Evolutionary conservation across 2,329 filamentous ascomycete species (phyloP).

Genomic region (Beauveria brongniartii): DNA sequence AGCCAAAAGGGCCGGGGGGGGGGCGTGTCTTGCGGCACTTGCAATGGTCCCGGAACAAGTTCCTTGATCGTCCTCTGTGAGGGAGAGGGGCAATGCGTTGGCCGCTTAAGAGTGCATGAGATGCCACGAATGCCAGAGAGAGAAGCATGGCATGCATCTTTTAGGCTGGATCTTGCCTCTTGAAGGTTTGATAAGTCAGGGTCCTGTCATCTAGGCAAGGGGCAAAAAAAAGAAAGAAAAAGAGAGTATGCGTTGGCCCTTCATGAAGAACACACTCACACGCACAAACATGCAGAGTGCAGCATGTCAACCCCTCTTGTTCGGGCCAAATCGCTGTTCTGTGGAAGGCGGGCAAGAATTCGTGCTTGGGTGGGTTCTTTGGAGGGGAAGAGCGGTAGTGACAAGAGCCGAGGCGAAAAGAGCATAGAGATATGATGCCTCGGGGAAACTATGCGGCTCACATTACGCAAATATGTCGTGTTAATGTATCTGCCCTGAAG

Average conservation of each 20-base stretch:
- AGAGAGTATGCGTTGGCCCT: not conserved
- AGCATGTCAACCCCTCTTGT: not conserved
- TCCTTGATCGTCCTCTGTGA: not conserved
- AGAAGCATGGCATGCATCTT: not conserved
- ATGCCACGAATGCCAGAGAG: not conserved
- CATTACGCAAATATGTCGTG: not conserved
- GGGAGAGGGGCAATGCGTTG: not conserved
- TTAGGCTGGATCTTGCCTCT: not conserved
- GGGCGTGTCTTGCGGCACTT: not conserved
- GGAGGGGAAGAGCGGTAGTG: not conserved
- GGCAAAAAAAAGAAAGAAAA: not conserved
- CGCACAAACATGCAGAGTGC: not conserved
- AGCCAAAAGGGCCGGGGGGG: not conserved
- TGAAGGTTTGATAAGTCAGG: not conserved
- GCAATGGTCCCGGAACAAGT: too few relatives aligned
- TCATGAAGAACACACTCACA: not conserved
- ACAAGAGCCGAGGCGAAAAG: not conserved
- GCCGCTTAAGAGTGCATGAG: not conserved
- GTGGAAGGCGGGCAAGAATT: not conserved
- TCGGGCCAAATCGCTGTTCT: not conserved
- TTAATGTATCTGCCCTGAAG: not conserved
- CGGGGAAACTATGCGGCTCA: not conserved
- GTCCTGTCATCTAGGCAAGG: not conserved
- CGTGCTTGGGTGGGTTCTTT: not conserved
- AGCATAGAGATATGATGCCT: slow-evolving; percentile 2